Base-by-base conservation (phyloP, 306 rosid genomes). In the Fagus crenata region DNA sequence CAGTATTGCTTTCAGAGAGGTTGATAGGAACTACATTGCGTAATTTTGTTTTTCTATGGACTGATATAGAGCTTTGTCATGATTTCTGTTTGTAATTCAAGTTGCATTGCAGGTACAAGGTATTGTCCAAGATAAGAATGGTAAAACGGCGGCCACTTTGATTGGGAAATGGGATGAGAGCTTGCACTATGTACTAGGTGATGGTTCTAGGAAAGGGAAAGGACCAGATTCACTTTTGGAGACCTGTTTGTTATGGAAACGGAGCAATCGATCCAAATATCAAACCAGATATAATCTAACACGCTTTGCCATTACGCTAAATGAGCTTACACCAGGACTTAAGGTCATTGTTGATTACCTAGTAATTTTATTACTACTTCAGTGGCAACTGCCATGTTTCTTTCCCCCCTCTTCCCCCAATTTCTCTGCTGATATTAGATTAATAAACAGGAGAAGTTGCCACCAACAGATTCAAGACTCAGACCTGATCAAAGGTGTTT, bases 81-180 rank as follows among this genome's bases (percentile, higher is more conserved):
- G 81, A 69, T 74, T n/a, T 64, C 65, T 31, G 65, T 59, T 28
- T 79, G 69, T 77, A 75, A 74, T 73, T 79, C 77, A 84, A 84
- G 86, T 74, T 81, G 68, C 77, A 73, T 13, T 79, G 71, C 80
- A 95, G 99, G 87, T 92, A 63, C 92, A 87, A 0, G 97, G 99
- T 54, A 12, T 69, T 61, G 91, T 92, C 59, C 93, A 86, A 86
- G 99, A 95, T 88, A 90, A 76, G 83, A 81, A 76, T 65, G 97
- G 99, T 43, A 90, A 31, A 86, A 87, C 90, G 35, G 84, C 68
- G 73, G 97, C 97, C 43, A 92, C 92, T 6, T 7, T 95, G 49
- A 85, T 90, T 81, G 99, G 99, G 59, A 95, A 91, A 82, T 95
- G 99, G 97, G 96, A 95, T 74, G 99, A 92, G 80, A 88, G 92